Percentiles rank a stretch among this genome's conserved stretches.
Conservation (phyloP, 2,329 filamentous ascomycete genomes). For the Talaromyces sp. region DNA sequence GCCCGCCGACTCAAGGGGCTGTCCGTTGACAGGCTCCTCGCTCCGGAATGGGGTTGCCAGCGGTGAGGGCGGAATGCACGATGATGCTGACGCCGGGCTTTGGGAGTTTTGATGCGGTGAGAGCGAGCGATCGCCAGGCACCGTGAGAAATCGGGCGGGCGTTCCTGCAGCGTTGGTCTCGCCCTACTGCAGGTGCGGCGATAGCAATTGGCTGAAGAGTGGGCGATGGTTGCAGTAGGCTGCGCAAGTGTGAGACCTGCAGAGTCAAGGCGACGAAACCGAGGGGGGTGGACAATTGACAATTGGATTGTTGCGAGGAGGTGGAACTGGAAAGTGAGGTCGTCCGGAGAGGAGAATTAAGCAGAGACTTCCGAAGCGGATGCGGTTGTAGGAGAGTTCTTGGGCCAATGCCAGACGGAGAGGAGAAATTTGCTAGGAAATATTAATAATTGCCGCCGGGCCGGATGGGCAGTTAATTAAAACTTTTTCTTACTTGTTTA, state of each 20-base stretch:
- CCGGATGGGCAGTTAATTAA: background rate
- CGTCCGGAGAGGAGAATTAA: background rate
- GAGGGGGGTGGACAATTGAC: background rate
- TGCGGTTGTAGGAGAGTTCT: background rate
- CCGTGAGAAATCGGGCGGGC: background rate
- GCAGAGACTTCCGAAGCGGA: background rate
- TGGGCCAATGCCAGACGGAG: background rate
- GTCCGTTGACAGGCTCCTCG: constrained; percentile 2
- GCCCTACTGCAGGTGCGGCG: background rate
- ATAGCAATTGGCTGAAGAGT: background rate
- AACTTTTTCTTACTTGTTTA: background rate
- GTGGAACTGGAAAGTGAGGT: background rate
- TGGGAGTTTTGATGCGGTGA: background rate
- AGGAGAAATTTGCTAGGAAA: background rate
- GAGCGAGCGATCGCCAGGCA: constrained; percentile 1
- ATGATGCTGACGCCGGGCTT: background rate
- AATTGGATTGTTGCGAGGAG: background rate
- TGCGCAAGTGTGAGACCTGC: constrained; percentile 1
- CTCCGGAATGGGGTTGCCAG: constrained; percentile 12
- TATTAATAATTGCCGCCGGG: background rate
- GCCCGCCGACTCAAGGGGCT: constrained; percentile 10
- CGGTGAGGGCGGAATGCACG: constrained; percentile 10
- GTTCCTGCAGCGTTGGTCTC: constrained; percentile 4
- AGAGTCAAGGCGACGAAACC: background rate
- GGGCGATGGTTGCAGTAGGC: background rate